Base-by-base conservation (phyloP, 352 stramenopile genomes). In the Aphanomyces cochlioides region DNA sequence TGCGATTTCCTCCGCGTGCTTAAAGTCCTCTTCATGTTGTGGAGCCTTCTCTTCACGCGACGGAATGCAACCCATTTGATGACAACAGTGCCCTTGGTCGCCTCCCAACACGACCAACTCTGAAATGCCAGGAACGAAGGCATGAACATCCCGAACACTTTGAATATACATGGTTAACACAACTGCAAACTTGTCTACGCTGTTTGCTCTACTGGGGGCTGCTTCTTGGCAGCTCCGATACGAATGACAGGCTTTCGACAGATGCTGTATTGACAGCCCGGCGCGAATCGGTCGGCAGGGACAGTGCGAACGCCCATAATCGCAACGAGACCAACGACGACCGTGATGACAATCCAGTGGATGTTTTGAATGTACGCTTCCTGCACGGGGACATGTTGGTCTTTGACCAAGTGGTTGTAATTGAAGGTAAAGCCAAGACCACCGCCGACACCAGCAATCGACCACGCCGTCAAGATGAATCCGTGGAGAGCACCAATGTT, bases 291-390 rank as follows among this genome's bases (percentile, higher is more conserved):
- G 73, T 90, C 82, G 15, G 56, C 56, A 21, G 81, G 80, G 75
- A 89, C 80, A 37, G 82, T 90, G 69, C 84, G 82, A 63, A 90
- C 81, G 69, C 85, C 72, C 70, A 90, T 83, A 58, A 89, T 59
- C 34, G 83, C 60, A 13, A 87, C 72, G 63, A 80, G 83, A 50
- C 81, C 83, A 47, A 90, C 73, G 34, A 88, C 60, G 6, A 90
- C 53, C 36, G 89, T 76, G 34, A 84, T 56, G 39, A 92, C 74
- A 64, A 92, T 90, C 68, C 80, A 82, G 71, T 85, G 66, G 45
- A 90, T 81, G 47, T 84, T 89, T 67, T 74, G 60, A 59, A 84
- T 81, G 81, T 90, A 91, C 8, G 82, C 83, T 53, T 89, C 78
- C 7, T 76, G 63, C 19, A 77, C 71, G 7, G 74, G 73, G 70